Conservation (phyloP, 2,329 filamentous ascomycete genomes). For the Talaromyces sp. region DNA sequence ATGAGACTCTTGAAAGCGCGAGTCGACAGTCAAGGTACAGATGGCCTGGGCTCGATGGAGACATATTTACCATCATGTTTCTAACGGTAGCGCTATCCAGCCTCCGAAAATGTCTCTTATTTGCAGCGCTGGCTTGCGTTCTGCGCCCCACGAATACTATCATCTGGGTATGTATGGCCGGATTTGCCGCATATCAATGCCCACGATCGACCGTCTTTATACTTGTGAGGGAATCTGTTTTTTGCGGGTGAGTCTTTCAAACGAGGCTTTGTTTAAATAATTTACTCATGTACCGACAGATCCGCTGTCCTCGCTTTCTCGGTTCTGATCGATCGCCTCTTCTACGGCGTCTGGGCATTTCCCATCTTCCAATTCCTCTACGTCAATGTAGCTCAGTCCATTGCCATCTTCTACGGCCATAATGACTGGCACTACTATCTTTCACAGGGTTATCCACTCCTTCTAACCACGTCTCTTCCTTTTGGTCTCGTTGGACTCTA, state of each 20-base stretch:
- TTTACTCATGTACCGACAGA: conserved; percentile 29
- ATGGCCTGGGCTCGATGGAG: conserved; percentile 15
- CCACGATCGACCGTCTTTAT: conserved; percentile 45
- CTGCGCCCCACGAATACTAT: conserved; percentile 85
- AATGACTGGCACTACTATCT: conserved; percentile 94
- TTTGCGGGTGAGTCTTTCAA: conserved; percentile 51
- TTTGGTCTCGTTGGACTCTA: conserved; percentile 67
- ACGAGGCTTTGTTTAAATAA: neutral
- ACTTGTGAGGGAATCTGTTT: conserved; percentile 60
- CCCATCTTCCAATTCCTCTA: conserved; percentile 82
- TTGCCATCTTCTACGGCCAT: conserved; percentile 87
- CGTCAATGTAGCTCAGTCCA: conserved; percentile 82
- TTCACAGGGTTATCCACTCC: conserved; percentile 80
- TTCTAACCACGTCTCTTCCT: conserved; percentile 78
- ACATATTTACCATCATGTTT: conserved; percentile 19
- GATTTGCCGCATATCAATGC: conserved; percentile 50
- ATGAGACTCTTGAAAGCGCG: conserved; percentile 13
- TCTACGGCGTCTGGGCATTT: conserved; percentile 83
- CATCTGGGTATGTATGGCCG: conserved; percentile 71
- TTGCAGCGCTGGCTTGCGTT: conserved; percentile 78
- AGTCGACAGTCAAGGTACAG: conserved; percentile 27
- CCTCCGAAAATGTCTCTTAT: conserved; percentile 62
- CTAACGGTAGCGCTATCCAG: conserved; percentile 34
- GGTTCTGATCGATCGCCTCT: conserved; percentile 66
- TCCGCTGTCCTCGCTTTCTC: conserved; percentile 61